Conservation (phyloP, 352 stramenopile genomes). For the Globisporangium sylvaticum region DNA sequence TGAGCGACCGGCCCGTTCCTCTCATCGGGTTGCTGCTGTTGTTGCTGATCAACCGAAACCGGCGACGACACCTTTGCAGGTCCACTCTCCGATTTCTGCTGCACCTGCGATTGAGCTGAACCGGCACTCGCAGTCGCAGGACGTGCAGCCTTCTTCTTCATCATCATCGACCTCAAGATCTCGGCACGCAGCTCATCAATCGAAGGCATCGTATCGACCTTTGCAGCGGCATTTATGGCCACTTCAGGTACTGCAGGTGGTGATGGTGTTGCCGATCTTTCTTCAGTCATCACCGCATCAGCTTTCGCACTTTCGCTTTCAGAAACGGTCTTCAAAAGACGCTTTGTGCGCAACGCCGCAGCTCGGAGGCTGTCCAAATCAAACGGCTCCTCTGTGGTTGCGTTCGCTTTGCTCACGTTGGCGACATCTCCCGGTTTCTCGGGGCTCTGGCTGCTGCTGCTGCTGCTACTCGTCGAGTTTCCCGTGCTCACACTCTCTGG, state of each 20-base stretch:
- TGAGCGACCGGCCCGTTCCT: neutral
- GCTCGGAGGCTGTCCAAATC: conserved; percentile 69
- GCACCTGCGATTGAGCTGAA: neutral
- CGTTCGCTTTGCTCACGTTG: neutral
- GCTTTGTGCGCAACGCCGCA: conserved; percentile 59
- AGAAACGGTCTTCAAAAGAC: conserved; percentile 12
- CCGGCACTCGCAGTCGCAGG: neutral
- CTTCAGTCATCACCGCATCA: conserved; percentile 2
- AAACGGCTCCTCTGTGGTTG: conserved; percentile 11
- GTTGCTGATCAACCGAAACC: conserved; percentile 5
- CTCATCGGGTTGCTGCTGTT: neutral
- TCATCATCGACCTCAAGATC: conserved; percentile 50
- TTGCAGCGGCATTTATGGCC: neutral
- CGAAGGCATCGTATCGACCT: conserved; percentile 8
- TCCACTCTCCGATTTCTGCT: neutral
- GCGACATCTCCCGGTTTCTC: neutral
- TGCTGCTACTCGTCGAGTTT: neutral
- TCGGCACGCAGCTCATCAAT: conserved; percentile 42
- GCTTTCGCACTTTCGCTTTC: neutral
- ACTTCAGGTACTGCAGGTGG: conserved; percentile 10
- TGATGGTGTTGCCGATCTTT: neutral
- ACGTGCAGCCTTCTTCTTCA: conserved; percentile 19
- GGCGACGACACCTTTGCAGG: neutral
- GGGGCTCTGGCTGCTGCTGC: conserved; percentile 4
- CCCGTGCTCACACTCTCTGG: conserved; percentile 11